Percentiles rank a stretch among this genome's conserved stretches.
Evolutionary conservation across 129 eudicot species (phyloP).

Genomic region (Tagetes patula): DNA sequence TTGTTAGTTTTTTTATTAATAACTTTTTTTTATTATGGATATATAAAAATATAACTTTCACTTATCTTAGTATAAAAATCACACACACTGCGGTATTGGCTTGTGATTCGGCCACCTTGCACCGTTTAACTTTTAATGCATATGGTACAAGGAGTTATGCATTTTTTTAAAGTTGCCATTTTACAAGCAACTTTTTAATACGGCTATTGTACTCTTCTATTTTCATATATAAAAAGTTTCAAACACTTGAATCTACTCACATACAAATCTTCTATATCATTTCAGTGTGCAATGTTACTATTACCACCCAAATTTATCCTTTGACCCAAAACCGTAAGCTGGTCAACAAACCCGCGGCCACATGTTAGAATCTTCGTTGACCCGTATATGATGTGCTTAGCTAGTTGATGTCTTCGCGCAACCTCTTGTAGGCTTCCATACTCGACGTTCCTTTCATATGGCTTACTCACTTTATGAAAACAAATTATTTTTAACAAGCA

Average conservation of each 20-base stretch:
- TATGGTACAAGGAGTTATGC: too few species aligned
- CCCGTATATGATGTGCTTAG: slow-evolving; percentile 78
- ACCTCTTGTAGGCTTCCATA: slow-evolving; percentile 87
- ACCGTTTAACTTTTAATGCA: too few species aligned
- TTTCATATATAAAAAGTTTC: background rate
- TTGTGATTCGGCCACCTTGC: too few species aligned
- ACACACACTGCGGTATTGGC: too few species aligned
- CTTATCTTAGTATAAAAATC: too few species aligned
- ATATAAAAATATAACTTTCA: too few species aligned
- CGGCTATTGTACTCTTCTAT: too few species aligned
- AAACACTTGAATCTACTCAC: slow-evolving; percentile 23
- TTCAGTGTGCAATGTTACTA: slow-evolving; percentile 35
- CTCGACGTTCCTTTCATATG: slow-evolving; percentile 89
- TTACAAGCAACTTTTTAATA: too few species aligned
- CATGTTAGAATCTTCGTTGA: slow-evolving; percentile 89
- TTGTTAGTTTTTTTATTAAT: too few species aligned
- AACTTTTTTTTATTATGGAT: too few species aligned
- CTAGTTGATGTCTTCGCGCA: slow-evolving; percentile 72
- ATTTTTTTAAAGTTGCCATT: too few species aligned
- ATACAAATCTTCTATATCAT: slow-evolving; percentile 11
- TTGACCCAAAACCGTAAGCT: slow-evolving; percentile 79
- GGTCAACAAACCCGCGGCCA: slow-evolving; percentile 85
- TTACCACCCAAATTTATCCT: slow-evolving; percentile 74
- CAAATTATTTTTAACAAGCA: slow-evolving; percentile 79
- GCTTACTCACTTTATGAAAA: slow-evolving; percentile 78